Evolutionary conservation across 2,329 filamentous ascomycete species (phyloP), one percentile per base, ranked within the genome.

Genomic region (Aquanectria penicillioides): DNA sequence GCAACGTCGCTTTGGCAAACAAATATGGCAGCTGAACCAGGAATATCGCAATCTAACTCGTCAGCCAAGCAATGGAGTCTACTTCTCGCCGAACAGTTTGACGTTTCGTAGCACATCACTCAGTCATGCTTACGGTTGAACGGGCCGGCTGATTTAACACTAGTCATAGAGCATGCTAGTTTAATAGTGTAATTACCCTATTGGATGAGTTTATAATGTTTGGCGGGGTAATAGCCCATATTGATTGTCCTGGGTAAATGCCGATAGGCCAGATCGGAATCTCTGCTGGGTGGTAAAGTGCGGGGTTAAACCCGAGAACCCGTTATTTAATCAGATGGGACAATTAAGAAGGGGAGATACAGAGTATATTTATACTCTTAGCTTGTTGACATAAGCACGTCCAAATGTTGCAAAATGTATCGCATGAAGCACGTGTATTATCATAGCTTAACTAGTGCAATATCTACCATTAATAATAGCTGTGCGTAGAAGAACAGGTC

Each of bases 61-160:
- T 7, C 26, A n/a, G 18, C 28, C 12, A 15, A 23, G 41, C 12
- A 46, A 11, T 28, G 26, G 13, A 20, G 41, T 17, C 28, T 31
- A 9, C 33, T 46, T 29, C 6, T 28, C 41, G 10, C 41, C 29
- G 28, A 33, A 20, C 13, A 5, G 28, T 31, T 33, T 20, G 41
- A 5, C 17, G 26, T 20, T 12, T 22, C 6, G 6, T 9, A 23
- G 26, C 18, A 20, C 8, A 22, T 23, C 22, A 22, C 18, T 33
- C 18, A 28, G 28, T 23, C 41, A 31, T 8, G 11, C 18, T 20
- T 18, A 12, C 41, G 41, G 41, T 29, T 46, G 7, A 33, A 46
- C 41, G 41, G 41, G 13, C 41, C 41, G 41, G 41, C 41, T 46
- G 41, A 46, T 28, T 46, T 22, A 28, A 18, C 26, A 20, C 18